Evolutionary conservation across 495 filamentous ascomycete species (phyloP), one percentile per base, ranked within the genome.

Genomic region (Xylaria grammica): DNA sequence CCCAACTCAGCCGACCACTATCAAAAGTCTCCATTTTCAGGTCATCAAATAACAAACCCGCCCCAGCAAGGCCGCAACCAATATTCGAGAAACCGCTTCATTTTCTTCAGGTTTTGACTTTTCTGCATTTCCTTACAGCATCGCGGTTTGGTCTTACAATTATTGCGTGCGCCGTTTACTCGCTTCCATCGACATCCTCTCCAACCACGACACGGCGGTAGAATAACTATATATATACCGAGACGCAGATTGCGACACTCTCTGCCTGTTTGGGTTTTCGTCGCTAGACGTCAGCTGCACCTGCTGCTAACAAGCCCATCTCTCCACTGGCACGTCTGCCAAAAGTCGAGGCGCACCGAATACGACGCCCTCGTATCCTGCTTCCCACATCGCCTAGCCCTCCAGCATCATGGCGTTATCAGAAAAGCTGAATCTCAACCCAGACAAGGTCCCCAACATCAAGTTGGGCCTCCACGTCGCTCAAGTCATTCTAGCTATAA

Each of bases 401-500:
- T 32, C 55, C 62, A 46, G 60, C 59, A 38, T 44, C 44, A 74
- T 72, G 72, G 58, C 69, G 20, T 59, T 74, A 49, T 68, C 69
- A 67, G 77, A 81, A 42, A 77, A 75, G 56, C 57, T 85, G 56
- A 81, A 85, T 66, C 69, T 84, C 72, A 74, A 78, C 57, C 74
- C 79, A 22, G 77, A 85, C 63, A 75, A 81, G 67, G 70, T 87
- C 20, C 85, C 86, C 63, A 77, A 79, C 62, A 79, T 78, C 69
- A 90, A 90, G 73, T 71, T 84, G 55, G 77, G 72, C 30, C 75
- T 86, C 22, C 87, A 90, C 72, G 67, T 80, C 51, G 75, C 78
- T 60, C 93, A 97, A 75, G 82, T 79, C 13, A 74, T 92, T 46
- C 72, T 90, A 58, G 89, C 85, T 62, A 87, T 94, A 69, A 75